A percentile compares a stretch with the other conserved stretches of the same genome.
These are phyloP conservation scores for Tricholoma matsutake DNA, from an alignment of 768 basidiomycete species.

Conservation along the genomic window DNA sequence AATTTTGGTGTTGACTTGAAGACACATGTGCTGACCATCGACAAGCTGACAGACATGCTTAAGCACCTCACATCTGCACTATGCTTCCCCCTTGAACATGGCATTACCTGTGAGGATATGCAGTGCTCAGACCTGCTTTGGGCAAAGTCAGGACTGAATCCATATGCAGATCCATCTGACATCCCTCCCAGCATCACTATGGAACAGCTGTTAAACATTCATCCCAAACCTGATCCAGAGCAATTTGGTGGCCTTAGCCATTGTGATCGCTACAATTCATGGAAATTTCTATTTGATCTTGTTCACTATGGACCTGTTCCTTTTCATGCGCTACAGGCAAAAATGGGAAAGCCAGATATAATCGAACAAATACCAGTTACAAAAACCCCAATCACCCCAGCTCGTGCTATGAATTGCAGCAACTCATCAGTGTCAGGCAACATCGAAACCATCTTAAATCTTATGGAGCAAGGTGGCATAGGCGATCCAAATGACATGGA, in stretches of 20 bases:
- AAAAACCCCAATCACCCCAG: background rate
- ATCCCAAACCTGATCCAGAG: slow-evolving; percentile 4
- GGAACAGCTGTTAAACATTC: no score
- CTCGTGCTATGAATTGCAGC: no score
- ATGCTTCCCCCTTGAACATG: slow-evolving; percentile 20
- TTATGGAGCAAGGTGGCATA: slow-evolving; percentile 17
- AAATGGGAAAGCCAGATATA: background rate
- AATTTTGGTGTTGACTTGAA: no score
- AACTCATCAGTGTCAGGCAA: slow-evolving; percentile 12
- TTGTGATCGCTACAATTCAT: background rate
- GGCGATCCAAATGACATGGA: slow-evolving; percentile 12
- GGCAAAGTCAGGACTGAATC: slow-evolving; percentile 14
- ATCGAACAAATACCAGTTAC: background rate
- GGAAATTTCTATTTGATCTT: no score
- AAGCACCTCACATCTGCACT: no score
- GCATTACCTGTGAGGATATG: slow-evolving; percentile 14
- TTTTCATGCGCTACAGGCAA: no score
- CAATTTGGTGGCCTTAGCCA: background rate
- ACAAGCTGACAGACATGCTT: slow-evolving; percentile 10
- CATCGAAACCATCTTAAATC: slow-evolving; percentile 11
- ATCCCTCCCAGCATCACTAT: background rate
- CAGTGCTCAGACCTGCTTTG: slow-evolving; percentile 19
- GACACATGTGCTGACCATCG: slow-evolving; percentile 18
- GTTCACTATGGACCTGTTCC: background rate
- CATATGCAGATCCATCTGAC: background rate